Evolutionary conservation across 257 asterid genomes (phyloP).

Genomic region (Solanum chilense): DNA sequence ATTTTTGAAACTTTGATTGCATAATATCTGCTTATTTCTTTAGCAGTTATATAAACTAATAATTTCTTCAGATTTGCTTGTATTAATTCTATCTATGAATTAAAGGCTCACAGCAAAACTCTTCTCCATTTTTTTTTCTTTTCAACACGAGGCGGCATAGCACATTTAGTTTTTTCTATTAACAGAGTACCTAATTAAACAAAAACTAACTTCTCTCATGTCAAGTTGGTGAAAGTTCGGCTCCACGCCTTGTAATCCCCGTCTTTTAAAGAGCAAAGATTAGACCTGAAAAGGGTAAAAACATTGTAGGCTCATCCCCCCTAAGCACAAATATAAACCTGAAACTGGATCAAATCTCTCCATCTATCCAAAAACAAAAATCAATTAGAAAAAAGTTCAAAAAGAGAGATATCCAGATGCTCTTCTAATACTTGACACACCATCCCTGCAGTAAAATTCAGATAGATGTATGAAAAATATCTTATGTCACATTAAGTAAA

Average conservation of each 20-base stretch:
- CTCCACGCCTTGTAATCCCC: background rate
- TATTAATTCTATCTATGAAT: background rate
- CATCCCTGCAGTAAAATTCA: background rate
- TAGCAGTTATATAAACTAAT: background rate
- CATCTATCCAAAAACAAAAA: background rate
- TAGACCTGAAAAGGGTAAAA: background rate
- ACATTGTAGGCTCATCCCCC: background rate
- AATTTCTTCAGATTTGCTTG: background rate
- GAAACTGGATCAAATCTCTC: background rate
- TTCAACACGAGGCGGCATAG: background rate
- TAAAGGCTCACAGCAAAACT: background rate
- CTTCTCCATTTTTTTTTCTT: background rate
- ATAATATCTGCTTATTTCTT: background rate
- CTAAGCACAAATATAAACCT: background rate
- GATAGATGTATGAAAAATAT: background rate
- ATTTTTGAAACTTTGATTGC: background rate
- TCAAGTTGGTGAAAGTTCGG: background rate
- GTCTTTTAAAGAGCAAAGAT: background rate
- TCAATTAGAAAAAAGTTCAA: background rate
- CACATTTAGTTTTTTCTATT: background rate
- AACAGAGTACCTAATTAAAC: background rate
- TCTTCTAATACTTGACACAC: background rate
- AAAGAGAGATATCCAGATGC: background rate
- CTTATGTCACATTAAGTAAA: background rate
- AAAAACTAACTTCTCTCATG: background rate